phyloP scores from a whole-genome alignment of 306 rosid genomes.

The Carpinus fangiana region DNA sequence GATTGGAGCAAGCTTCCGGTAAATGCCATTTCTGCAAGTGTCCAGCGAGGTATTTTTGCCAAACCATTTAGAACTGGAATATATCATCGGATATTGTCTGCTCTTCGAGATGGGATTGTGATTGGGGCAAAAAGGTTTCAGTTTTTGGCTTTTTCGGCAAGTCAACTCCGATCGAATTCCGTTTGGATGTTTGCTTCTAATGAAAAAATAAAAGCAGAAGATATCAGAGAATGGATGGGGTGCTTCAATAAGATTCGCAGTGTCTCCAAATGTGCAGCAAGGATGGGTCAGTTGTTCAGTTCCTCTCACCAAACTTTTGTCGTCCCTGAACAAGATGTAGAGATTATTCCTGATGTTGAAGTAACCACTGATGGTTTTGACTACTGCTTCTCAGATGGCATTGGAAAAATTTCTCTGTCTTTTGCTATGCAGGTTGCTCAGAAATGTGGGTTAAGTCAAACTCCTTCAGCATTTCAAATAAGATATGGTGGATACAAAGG shows the following conservation, averaged over 20 bases:
- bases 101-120: constrained; percentile 82
- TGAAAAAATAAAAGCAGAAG: constrained; percentile 70
- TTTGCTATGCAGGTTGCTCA: constrained; percentile 82
- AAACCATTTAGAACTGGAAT: constrained; percentile 65
- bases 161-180: constrained; percentile 87
- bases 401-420: constrained; percentile 78
- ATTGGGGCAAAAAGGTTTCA: constrained; percentile 80
- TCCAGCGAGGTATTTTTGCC: constrained; percentile 57
- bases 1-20: constrained; percentile 84
- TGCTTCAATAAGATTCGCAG: constrained; percentile 78
- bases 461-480: constrained; percentile 93
- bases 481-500: constrained; percentile 97
- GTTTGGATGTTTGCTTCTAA: constrained; percentile 98
- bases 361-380: constrained; percentile 50
- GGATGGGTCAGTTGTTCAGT: constrained; percentile 98
- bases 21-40: constrained; percentile 57
- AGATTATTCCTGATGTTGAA: constrained; percentile 85
- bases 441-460: constrained; percentile 59
- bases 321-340: constrained; percentile 68
- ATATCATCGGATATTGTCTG: constrained; percentile 61
- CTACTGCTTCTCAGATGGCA: constrained; percentile 96
- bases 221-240: constrained; percentile 97
- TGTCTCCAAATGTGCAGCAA: constrained; percentile 91
- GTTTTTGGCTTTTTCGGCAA: constrained; percentile 94
- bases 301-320: constrained; percentile 74